Evolutionary conservation across 2,329 filamentous ascomycete genomes (phyloP).

Genomic region (Epichloe coenophiala): DNA sequence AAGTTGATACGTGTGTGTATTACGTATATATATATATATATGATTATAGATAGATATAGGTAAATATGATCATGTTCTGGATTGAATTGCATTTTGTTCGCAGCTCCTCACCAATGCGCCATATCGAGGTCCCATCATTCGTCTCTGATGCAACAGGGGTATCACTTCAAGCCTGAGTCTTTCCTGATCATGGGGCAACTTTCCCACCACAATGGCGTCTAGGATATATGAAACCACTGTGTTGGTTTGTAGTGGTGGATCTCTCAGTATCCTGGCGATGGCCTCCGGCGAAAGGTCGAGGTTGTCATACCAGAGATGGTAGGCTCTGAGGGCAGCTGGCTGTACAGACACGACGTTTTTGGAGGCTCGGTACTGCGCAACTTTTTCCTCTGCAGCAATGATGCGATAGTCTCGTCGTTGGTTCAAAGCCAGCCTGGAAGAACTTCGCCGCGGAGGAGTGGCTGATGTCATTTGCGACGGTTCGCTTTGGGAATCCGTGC

Average conservation of each 20-base stretch:
- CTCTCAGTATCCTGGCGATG: conserved; percentile 42
- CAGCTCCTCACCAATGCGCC: conserved; percentile 14
- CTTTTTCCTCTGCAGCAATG: conserved; percentile 27
- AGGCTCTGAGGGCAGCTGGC: conserved; percentile 36
- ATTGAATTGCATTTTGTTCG: not conserved
- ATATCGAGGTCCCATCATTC: conserved; percentile 11
- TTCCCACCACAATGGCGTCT: conserved; percentile 36
- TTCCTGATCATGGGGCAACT: conserved; percentile 32
- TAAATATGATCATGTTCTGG: no score
- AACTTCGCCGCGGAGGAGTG: not conserved
- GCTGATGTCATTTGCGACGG: not conserved
- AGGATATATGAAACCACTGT: conserved; percentile 50
- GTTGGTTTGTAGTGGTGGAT: conserved; percentile 41
- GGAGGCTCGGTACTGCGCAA: conserved; percentile 22
- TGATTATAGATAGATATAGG: no score
- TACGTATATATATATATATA: no score
- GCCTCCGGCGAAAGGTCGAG: conserved; percentile 31
- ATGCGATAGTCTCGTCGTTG: conserved; percentile 26
- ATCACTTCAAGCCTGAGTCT: conserved; percentile 34
- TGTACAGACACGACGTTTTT: conserved; percentile 12
- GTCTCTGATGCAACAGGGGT: conserved; percentile 14
- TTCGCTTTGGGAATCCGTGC: not conserved
- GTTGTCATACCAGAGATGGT: conserved; percentile 49
- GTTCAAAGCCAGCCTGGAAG: not conserved
- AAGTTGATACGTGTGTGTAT: no score